These are phyloP conservation scores for Capronia epimyces DNA, from an alignment of 2,329 filamentous ascomycete species.

Conservation along the genomic window DNA sequence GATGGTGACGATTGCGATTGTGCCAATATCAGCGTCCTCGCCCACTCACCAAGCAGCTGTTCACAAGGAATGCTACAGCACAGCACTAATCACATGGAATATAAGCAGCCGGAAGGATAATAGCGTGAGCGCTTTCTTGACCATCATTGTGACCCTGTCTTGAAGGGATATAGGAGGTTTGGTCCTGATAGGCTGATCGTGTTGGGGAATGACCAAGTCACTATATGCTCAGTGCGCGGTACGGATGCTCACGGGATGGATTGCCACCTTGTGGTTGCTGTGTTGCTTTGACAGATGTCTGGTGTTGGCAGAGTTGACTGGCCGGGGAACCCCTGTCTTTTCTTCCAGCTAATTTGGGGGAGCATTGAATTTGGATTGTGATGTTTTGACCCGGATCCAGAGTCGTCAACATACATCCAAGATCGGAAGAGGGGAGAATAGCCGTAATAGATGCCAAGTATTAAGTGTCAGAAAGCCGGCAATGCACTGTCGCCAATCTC, in stretches of 20 bases:
- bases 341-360: constrained; percentile 16
- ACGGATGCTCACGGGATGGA: too few species aligned
- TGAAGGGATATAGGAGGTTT: constrained; percentile 31
- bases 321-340: constrained; percentile 17
- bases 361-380: constrained; percentile 29
- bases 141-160: constrained; percentile 27
- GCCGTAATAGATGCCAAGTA: constrained; percentile 20
- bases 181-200: constrained; percentile 15
- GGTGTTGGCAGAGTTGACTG: neutral
- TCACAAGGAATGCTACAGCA: constrained; percentile 44
- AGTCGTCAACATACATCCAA: constrained; percentile 26
- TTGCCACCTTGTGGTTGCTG: constrained; percentile 16
- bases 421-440: constrained; percentile 21
- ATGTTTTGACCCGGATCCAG: constrained; percentile 29
- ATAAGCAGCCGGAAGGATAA: constrained; percentile 25
- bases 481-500: neutral
- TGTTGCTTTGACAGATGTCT: constrained; percentile 27
- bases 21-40: too few species aligned
- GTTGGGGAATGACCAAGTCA: too few species aligned
- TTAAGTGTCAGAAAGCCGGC: neutral
- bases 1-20: too few species aligned
- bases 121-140: constrained; percentile 25
- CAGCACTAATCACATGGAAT: constrained; percentile 38
- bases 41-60: constrained; percentile 30
- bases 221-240: too few species aligned